Evolutionary conservation across 2,329 filamentous ascomycete genomes (phyloP).

Genomic region (Neofusicoccum parvum): DNA sequence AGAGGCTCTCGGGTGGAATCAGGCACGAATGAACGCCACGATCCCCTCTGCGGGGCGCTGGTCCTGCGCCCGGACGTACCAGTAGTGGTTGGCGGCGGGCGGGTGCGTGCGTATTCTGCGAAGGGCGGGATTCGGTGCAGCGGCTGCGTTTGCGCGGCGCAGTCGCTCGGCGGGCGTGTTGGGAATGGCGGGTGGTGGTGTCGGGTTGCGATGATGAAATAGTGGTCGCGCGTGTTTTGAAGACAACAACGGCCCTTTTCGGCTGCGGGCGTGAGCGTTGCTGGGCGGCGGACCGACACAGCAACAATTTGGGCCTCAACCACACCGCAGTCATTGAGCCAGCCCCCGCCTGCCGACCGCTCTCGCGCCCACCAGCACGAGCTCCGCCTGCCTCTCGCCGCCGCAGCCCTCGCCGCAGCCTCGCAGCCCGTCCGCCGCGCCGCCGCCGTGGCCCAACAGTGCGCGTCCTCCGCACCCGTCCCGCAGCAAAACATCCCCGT

Average conservation of each 20-base stretch:
- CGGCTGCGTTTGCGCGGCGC: neutral
- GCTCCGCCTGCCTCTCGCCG: neutral
- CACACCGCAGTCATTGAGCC: conserved; percentile 15
- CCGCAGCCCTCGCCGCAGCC: neutral
- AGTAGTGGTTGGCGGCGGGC: neutral
- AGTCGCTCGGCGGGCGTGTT: neutral
- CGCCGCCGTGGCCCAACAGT: neutral
- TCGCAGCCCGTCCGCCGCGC: neutral
- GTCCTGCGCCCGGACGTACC: conserved; percentile 12
- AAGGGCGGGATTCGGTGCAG: neutral
- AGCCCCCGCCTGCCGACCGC: neutral
- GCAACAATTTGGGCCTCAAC: conserved; percentile 10
- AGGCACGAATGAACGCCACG: neutral
- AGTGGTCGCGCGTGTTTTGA: conserved; percentile 18
- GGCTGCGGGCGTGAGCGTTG: conserved; percentile 16
- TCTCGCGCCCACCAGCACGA: neutral
- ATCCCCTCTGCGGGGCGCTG: conserved; percentile 2
- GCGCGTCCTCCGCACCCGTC: conserved; percentile 9
- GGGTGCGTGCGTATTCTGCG: neutral
- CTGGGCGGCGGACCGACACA: conserved; percentile 11
- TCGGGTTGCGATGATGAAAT: conserved; percentile 9
- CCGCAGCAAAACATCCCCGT: conserved; percentile 17
- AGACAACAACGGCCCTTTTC: conserved; percentile 21
- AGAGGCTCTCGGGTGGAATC: neutral
- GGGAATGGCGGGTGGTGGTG: neutral